These are phyloP conservation scores for Kodamaea plutei DNA, from an alignment of 1,139 yeast species.

Conservation along the genomic window DNA sequence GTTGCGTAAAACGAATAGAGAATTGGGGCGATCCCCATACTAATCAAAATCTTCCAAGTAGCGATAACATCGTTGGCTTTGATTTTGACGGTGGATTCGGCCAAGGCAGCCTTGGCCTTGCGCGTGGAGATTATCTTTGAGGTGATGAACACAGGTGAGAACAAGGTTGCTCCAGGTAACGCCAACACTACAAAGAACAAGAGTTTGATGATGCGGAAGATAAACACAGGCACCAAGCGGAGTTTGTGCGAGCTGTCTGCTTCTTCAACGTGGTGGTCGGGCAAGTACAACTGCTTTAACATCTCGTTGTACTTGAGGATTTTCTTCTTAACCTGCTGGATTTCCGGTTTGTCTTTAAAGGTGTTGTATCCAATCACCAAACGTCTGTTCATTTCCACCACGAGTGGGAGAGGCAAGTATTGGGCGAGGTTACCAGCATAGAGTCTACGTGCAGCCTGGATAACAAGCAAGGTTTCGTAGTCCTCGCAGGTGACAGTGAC, in stretches of 20 bases:
- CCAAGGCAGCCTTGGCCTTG: constrained; percentile 42
- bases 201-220: constrained; percentile 28
- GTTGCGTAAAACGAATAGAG: constrained; percentile 77
- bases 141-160: constrained; percentile 42
- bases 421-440: constrained; percentile 65
- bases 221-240: constrained; percentile 24
- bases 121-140: constrained; percentile 31
- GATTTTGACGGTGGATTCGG: constrained; percentile 40
- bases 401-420: constrained; percentile 48
- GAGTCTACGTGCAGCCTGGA: constrained; percentile 39
- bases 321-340: constrained; percentile 28
- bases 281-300: constrained; percentile 34
- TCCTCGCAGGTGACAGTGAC: constrained; percentile 33
- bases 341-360: constrained; percentile 33
- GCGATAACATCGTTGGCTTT: constrained; percentile 45
- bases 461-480: constrained; percentile 30
- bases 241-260: constrained; percentile 27
- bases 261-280: constrained; percentile 43
- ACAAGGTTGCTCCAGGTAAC: constrained; percentile 41
- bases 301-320: constrained; percentile 35
- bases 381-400: constrained; percentile 44
- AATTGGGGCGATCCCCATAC: constrained; percentile 85
- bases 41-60: constrained; percentile 81
- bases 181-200: constrained; percentile 33
- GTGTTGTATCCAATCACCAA: constrained; percentile 39